Evolutionary conservation across 345 rosid genomes (phyloP).

Genomic region (Ceriops tagal): DNA sequence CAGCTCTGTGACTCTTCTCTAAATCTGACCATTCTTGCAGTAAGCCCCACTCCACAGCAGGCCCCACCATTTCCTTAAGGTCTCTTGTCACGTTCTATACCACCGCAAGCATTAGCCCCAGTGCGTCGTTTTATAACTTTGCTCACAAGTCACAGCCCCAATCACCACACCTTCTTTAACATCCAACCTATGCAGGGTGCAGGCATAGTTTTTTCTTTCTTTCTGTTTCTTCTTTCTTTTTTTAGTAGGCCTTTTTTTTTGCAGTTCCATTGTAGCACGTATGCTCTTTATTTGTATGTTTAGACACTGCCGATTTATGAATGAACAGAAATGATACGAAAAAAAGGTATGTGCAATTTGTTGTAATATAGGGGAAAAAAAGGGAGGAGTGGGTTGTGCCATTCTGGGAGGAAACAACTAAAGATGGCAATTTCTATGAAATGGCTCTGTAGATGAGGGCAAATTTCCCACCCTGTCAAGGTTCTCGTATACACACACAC

Average conservation of each 20-base stretch:
- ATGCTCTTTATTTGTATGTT: background rate
- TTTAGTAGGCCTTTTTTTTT: background rate
- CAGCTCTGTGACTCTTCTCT: conserved; percentile 5
- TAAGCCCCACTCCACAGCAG: too few relatives aligned
- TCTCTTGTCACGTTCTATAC: background rate
- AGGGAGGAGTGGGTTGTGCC: background rate
- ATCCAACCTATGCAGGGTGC: too few relatives aligned
- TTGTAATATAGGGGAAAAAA: background rate
- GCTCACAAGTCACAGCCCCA: background rate
- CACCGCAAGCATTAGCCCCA: background rate
- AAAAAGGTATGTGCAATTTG: too few relatives aligned
- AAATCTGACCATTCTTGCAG: background rate
- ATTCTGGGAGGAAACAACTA: background rate
- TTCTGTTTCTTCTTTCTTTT: background rate
- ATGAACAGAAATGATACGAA: too few relatives aligned
- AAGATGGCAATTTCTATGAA: conserved; percentile 11
- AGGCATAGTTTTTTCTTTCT: background rate
- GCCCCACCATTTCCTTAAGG: background rate
- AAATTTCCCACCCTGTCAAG: too few relatives aligned
- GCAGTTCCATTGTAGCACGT: too few relatives aligned
- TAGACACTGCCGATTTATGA: background rate
- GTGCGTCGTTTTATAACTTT: background rate
- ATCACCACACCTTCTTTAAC: background rate
- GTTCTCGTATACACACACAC: too few relatives aligned
- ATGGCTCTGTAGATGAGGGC: background rate